Conservation (phyloP, 2,329 filamentous ascomycete species). For the Hypoxylon rubiginosum region DNA sequence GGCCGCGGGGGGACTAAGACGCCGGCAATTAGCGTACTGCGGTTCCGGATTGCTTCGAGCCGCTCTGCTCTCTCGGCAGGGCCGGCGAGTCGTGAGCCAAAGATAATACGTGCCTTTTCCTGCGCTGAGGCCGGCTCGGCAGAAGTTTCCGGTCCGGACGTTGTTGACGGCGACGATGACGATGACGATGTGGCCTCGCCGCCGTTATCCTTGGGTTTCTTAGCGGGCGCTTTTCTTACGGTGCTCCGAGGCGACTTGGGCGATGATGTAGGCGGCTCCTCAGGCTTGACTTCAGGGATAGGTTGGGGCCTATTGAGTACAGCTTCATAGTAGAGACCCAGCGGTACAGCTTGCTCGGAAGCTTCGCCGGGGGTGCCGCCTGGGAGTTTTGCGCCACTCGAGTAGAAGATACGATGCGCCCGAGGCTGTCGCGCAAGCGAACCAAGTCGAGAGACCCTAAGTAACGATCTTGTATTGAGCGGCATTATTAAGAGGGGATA, state of each 20-base stretch:
- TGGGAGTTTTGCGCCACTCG: conserved; percentile 43
- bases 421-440: conserved; percentile 34
- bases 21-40: conserved; percentile 78
- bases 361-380: conserved; percentile 48
- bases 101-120: conserved; percentile 76
- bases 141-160: conserved; percentile 53
- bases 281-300: conserved; percentile 58
- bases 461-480: conserved; percentile 42
- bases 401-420: conserved; percentile 43
- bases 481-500: conserved; percentile 38
- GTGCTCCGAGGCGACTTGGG: conserved; percentile 48
- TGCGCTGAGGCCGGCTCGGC: conserved; percentile 61
- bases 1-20: conserved; percentile 86
- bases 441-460: conserved; percentile 45
- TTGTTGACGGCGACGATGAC: conserved; percentile 46
- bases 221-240: conserved; percentile 43
- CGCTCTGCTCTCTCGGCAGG: conserved; percentile 77
- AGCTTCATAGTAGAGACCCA: conserved; percentile 71
- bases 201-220: conserved; percentile 43
- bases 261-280: conserved; percentile 60
- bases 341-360: conserved; percentile 61
- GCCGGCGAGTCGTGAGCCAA: conserved; percentile 82
- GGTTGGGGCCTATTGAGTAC: conserved; percentile 64
- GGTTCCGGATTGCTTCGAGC: conserved; percentile 67
- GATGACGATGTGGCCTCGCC: conserved; percentile 26